Evolutionary conservation across 805 yeast species (phyloP).

Genomic region (Starmerella roubikii): DNA sequence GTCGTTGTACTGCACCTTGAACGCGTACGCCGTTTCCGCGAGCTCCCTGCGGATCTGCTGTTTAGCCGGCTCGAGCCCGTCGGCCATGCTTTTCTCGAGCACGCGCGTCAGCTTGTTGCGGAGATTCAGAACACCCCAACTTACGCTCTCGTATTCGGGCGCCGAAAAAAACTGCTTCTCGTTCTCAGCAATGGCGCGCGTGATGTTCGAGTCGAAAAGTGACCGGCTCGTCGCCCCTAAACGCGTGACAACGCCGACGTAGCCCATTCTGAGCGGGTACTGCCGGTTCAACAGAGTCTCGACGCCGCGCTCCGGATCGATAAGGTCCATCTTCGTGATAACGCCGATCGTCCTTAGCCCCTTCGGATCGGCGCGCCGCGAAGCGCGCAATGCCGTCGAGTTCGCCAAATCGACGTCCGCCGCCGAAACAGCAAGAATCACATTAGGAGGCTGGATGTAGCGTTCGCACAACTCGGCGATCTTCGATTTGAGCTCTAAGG

Average conservation of each 20-base stretch:
- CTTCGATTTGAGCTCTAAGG: conserved; percentile 61
- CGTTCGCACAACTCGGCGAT: conserved; percentile 70
- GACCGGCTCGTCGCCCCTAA: conserved; percentile 38
- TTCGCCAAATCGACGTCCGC: conserved; percentile 98
- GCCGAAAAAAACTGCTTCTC: conserved; percentile 54
- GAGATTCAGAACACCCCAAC: conserved; percentile 61
- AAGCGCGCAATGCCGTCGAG: conserved; percentile 84
- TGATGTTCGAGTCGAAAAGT: conserved; percentile 31
- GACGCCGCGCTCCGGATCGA: conserved; percentile 60
- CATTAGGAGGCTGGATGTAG: conserved; percentile 82
- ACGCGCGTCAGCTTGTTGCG: conserved; percentile 74
- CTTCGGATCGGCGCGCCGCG: conserved; percentile 75
- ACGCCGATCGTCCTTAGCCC: conserved; percentile 97
- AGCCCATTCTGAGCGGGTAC: conserved; percentile 91
- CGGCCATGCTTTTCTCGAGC: conserved; percentile 82
- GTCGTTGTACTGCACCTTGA: conserved; percentile 94
- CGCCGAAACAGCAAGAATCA: conserved; percentile 87
- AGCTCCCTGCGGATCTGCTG: conserved; percentile 74
- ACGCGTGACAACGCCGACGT: conserved; percentile 92
- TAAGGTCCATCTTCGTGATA: conserved; percentile 83
- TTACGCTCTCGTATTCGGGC: conserved; percentile 45
- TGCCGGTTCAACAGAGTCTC: conserved; percentile 56
- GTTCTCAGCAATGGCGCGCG: conserved; percentile 30
- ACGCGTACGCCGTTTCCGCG: conserved; percentile 83
- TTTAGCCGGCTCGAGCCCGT: conserved; percentile 76